These are phyloP conservation scores for Apiotrichum porosum DNA, from an alignment of 1,284 basidiomycete species.

Conservation along the genomic window DNA sequence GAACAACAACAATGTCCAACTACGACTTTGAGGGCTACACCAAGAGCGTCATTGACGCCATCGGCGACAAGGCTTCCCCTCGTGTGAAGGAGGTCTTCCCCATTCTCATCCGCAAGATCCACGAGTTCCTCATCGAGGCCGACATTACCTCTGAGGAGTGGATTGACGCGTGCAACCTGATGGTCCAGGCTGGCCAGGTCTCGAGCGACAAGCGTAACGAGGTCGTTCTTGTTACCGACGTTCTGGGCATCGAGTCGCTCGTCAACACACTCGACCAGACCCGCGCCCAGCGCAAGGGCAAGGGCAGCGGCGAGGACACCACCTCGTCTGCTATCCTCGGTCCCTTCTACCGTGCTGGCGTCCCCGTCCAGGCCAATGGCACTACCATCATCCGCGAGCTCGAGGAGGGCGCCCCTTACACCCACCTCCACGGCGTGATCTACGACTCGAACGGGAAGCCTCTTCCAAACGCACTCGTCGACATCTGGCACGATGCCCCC, in stretches of 20 bases:
- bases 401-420: slow-evolving; percentile 33
- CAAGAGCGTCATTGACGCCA: slow-evolving; percentile 16
- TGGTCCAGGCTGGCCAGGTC: slow-evolving; percentile 45
- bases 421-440: slow-evolving; percentile 37
- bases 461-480: slow-evolving; percentile 39
- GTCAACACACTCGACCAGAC: slow-evolving; percentile 24
- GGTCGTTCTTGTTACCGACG: slow-evolving; percentile 47
- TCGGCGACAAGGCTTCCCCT: slow-evolving; percentile 33
- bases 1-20: slow-evolving; percentile 10
- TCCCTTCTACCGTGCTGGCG: slow-evolving; percentile 27
- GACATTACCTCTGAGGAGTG: slow-evolving; percentile 46
- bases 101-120: slow-evolving; percentile 43
- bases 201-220: slow-evolving; percentile 46
- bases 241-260: slow-evolving; percentile 47
- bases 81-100: slow-evolving; percentile 42
- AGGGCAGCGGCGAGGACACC: slow-evolving; percentile 4
- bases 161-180: slow-evolving; percentile 42
- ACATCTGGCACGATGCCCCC: slow-evolving; percentile 47
- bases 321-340: slow-evolving; percentile 45
- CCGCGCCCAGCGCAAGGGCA: slow-evolving; percentile 14
- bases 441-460: slow-evolving; percentile 41
- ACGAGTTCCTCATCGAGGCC: slow-evolving; percentile 41
- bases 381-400: slow-evolving; percentile 32
- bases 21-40: slow-evolving; percentile 16
- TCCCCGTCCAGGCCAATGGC: slow-evolving; percentile 37